Evolutionary conservation across 2,329 filamentous ascomycete genomes (phyloP).

Genomic region (Nemania sp.): DNA sequence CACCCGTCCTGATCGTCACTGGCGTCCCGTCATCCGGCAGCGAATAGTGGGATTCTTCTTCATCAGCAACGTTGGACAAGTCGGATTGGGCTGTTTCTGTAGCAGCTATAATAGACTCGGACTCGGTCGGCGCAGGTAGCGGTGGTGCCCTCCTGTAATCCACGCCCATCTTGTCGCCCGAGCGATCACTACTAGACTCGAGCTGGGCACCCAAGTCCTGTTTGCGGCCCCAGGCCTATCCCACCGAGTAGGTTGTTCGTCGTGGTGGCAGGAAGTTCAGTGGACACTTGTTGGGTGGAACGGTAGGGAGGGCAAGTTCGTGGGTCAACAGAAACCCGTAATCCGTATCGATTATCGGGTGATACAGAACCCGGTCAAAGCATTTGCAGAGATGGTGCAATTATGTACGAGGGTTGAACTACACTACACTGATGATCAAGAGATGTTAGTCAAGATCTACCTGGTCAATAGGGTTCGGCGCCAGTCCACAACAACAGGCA

Average conservation of each 20-base stretch:
- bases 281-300: constrained; percentile 15
- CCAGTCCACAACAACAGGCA: constrained; percentile 19
- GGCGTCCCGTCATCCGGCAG: constrained; percentile 89
- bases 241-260: constrained; percentile 19
- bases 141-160: constrained; percentile 71
- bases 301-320: constrained; percentile 12
- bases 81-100: constrained; percentile 74
- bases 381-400: constrained; percentile 21
- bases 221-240: constrained; percentile 29
- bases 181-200: constrained; percentile 36
- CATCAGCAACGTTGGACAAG: constrained; percentile 74
- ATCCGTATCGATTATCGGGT: constrained; percentile 20
- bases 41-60: constrained; percentile 80
- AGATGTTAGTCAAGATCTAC: constrained; percentile 27
- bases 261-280: constrained; percentile 17
- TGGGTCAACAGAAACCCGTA: constrained; percentile 23
- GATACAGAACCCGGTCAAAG: constrained; percentile 9
- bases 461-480: constrained; percentile 2
- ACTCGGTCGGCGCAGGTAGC: constrained; percentile 83
- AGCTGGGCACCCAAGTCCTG: constrained; percentile 41
- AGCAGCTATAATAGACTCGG: constrained; percentile 71
- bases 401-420: constrained; percentile 21
- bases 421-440: constrained; percentile 21
- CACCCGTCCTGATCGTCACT: constrained; percentile 87
- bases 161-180: constrained; percentile 63